Base-by-base conservation (phyloP, 192 early-diverging fungal species). In the Mortierella antarctica region DNA sequence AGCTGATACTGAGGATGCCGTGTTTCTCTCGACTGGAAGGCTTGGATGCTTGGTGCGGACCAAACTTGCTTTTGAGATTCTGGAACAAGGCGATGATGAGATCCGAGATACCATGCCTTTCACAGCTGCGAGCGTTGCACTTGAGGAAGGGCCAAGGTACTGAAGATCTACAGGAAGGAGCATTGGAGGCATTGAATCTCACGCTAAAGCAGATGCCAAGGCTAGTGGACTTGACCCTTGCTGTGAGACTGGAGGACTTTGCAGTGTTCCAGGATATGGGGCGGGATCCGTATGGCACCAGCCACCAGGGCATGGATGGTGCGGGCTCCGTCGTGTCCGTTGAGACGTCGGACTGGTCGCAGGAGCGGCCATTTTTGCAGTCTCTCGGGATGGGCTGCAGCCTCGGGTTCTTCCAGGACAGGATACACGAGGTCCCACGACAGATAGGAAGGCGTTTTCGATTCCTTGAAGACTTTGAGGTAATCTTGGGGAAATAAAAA, bases 391-490 rank as follows among this genome's bases (percentile, higher is more conserved):
- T 75, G 12, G 73, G 73, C 8, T 75, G 21, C 44, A 75, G 73
- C 21, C n/a, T 14, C 11, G 65, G 63, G 23, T 65, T 75, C 57
- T 62, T 54, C 17, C 12, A 4, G 6, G 11, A 50, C n/a, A 46
- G 60, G 23, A 57, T 74, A 57, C 17, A 9, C 11, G 52, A 68
- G 57, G 31, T 68, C 17, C 45, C 59, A 39, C 65, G 53, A 41
- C 73, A 75, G 59, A 44, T 75, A 49, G 65, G 44, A n/a, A 61
- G 48, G 57, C 65, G 73, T 7, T 75, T 75, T 53, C 73, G 73
- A 1, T 75, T 75, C 40, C 50, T 75, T 15, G 73, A 75, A 15
- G 65, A 62, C 21, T 68, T 75, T 61, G 52, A 46, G 13, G 56
- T 68, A 10, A 17, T 64, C 0, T 17, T 5, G 0, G 13, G 1